Base-by-base conservation (phyloP, 768 basidiomycete species). In the Xerocomus potaroensis region DNA sequence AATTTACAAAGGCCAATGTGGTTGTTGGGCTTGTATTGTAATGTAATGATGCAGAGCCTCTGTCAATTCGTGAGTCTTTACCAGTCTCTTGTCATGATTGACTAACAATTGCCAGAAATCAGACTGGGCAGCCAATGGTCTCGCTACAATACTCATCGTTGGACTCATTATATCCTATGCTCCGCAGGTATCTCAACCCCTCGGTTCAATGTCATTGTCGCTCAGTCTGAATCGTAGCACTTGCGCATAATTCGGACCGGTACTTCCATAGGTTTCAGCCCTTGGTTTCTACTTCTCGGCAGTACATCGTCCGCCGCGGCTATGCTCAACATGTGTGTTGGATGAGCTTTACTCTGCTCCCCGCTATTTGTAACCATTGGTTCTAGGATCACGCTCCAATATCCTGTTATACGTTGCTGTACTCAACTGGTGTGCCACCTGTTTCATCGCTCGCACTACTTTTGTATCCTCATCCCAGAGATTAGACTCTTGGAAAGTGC, bases 261-360 rank as follows among this genome's bases (percentile, higher is more conserved):
- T 31, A 85, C 91, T 0, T 91, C 87, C 0, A 84, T 94, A 55
- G 96, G 96, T 0, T 82, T 98, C 53, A 93, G 88, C 51, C 91
- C 94, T 15, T 84, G 87, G 78, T 98, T 89, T 60, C 70, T 98
- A 27, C 72, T 97, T 6, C 79, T 98, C 0, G 96, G 96, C 7
- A 84, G 84, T 51, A 90, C 87, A 0, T 88, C 87, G 14, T 79
- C 83, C 11, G 85, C 89, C 3, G 83, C 89, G 0, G 87, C 78
- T 1, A 78, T 93, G 78, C 70, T 94, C 40, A 96, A 96, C 63
- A 81, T 95, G 82, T 88, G 55, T 43, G 79, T 47, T 12, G 5
- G 10, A 6, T 19, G 3, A 3, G 26, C 5, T 19, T 31, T 26
- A 39, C 6, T 24, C 39, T 22, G 6, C 4, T 15, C 8, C 15